A percentile compares a stretch with the other conserved stretches of the same genome.
Conservation (phyloP, 345 rosid species). For the Streptanthus diversifolius region DNA sequence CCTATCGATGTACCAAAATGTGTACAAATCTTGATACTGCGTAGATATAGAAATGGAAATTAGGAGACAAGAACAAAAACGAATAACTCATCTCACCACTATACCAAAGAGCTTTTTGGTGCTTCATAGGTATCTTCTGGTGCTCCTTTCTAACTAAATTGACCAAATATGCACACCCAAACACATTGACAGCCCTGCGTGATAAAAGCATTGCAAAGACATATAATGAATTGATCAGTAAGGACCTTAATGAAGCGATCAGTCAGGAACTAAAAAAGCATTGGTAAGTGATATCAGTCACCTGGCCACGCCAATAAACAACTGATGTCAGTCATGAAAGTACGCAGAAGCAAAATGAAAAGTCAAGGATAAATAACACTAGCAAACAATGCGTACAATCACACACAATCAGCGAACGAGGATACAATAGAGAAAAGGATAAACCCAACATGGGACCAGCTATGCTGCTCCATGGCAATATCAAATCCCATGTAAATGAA, state of each 20-base stretch:
- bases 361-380: conserved; percentile 51
- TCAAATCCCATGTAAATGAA: conserved; percentile 99
- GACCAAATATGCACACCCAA: conserved; percentile 86
- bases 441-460: conserved; percentile 96
- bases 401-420: conserved; percentile 31
- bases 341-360: conserved; percentile 3
- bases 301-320: conserved; percentile 55
- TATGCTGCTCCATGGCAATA: conserved; percentile 95
- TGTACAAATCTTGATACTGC: conserved; percentile 9
- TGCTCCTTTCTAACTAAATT: conserved; percentile 69
- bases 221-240: background rate
- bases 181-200: conserved; percentile 81
- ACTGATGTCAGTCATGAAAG: conserved; percentile 40
- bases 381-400: conserved; percentile 3
- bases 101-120: conserved; percentile 98
- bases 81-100: conserved; percentile 62
- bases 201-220: background rate
- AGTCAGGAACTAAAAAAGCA: background rate
- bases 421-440: conserved; percentile 96
- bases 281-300: background rate
- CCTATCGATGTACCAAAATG: conserved; percentile 44
- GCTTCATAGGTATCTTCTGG: conserved; percentile 70
- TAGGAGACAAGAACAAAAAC: background rate
- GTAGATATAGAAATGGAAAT: conserved; percentile 8
- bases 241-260: background rate